A percentile compares a stretch with the other conserved stretches of the same genome.
phyloP scores from a whole-genome alignment of 2,329 filamentous ascomycete genomes.

The Epichloe baconii region DNA sequence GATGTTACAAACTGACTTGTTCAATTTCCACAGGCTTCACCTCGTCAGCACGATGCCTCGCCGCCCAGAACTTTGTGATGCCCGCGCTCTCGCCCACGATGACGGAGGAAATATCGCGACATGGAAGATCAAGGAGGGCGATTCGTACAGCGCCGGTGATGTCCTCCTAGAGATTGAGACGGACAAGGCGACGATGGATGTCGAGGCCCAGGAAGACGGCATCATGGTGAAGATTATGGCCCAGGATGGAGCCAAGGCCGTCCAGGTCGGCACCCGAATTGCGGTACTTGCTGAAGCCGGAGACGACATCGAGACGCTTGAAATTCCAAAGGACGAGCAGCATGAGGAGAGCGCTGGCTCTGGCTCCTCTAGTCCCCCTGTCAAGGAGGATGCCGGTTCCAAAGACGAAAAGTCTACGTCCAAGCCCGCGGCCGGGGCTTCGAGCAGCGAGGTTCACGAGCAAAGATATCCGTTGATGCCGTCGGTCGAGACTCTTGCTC shows the following conservation, averaged over 20 bases:
- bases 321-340: constrained; percentile 59
- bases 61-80: constrained; percentile 82
- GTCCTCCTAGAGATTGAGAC: constrained; percentile 88
- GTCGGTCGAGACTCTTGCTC: constrained; percentile 71
- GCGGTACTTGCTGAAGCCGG: constrained; percentile 70
- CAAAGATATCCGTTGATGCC: constrained; percentile 65
- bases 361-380: neutral
- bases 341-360: constrained; percentile 20
- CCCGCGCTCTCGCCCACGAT: constrained; percentile 84
- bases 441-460: constrained; percentile 40
- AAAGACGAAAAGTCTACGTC: constrained; percentile 30
- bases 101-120: constrained; percentile 79
- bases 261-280: constrained; percentile 71
- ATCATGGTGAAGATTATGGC: constrained; percentile 72
- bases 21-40: constrained; percentile 42
- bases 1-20: neutral
- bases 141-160: constrained; percentile 69
- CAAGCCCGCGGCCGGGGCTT: constrained; percentile 29
- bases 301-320: constrained; percentile 62
- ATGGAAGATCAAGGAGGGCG: constrained; percentile 82
- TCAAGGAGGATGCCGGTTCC: constrained; percentile 13
- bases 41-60: constrained; percentile 48
- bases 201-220: constrained; percentile 84
- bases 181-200: constrained; percentile 90
- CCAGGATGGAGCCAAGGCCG: constrained; percentile 58